Conservation (phyloP, 768 basidiomycete species). For the Leccinum rimulosum region DNA sequence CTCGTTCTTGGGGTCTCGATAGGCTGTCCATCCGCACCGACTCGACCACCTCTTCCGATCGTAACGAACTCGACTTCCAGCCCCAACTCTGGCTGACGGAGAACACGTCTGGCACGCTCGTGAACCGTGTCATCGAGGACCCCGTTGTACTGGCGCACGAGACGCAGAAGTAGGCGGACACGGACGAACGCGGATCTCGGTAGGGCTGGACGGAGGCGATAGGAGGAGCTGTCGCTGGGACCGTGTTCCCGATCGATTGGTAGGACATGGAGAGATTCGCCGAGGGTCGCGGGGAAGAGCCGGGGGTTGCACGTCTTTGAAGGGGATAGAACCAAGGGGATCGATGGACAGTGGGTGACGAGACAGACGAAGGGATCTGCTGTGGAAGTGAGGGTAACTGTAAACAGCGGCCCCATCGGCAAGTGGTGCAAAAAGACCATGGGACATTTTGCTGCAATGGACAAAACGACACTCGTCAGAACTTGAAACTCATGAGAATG, state of each 20-base stretch:
- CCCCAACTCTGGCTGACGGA: conserved; percentile 89
- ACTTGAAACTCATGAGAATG: too few relatives aligned
- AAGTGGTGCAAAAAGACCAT: too few relatives aligned
- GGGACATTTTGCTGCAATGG: too few relatives aligned
- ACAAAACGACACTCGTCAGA: too few relatives aligned
- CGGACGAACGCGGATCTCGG: conserved; percentile 66
- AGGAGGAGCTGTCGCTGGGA: conserved; percentile 39
- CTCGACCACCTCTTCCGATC: too few relatives aligned
- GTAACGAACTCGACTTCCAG: conserved; percentile 70
- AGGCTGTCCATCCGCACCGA: too few relatives aligned
- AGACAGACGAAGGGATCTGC: conserved; percentile 27
- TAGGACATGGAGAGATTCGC: conserved; percentile 19
- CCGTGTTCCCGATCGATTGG: conserved; percentile 20
- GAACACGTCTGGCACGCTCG: conserved; percentile 76
- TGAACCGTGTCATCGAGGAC: conserved; percentile 77
- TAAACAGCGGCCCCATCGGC: too few relatives aligned
- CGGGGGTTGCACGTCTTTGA: conserved; percentile 43
- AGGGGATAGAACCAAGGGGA: conserved; percentile 47
- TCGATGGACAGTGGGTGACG: conserved; percentile 35
- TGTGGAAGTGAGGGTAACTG: conserved; percentile 29
- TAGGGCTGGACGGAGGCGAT: conserved; percentile 59
- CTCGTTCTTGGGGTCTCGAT: too few relatives aligned
- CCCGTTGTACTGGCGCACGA: conserved; percentile 81
- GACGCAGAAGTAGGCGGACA: conserved; percentile 82
- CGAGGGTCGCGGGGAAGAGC: conserved; percentile 17